phyloP scores from a whole-genome alignment of 2,329 filamentous ascomycete genomes.

The Apiospora sp. region DNA sequence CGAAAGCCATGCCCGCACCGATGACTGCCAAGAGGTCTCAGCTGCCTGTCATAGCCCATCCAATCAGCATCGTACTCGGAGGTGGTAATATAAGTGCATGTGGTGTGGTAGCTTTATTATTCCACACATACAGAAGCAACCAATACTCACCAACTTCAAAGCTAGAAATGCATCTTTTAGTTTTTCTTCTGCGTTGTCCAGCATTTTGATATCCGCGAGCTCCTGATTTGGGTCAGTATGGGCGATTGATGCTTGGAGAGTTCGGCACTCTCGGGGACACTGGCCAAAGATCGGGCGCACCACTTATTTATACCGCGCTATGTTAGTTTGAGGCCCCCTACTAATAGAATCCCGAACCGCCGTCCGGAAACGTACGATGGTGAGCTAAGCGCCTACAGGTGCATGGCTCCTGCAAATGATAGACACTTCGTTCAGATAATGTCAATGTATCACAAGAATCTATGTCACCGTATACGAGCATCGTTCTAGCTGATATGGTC shows the following conservation, averaged over 20 bases:
- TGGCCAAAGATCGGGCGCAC: slow-evolving; percentile 7
- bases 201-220: neutral
- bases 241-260: neutral
- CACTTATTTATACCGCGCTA: slow-evolving; percentile 17
- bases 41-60: neutral
- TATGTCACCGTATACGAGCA: neutral
- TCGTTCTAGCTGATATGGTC: neutral
- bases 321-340: neutral
- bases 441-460: neutral
- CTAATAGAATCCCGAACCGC: neutral
- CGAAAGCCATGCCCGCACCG: neutral
- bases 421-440: neutral
- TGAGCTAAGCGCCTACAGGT: neutral
- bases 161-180: neutral
- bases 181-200: neutral
- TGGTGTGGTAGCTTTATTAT: neutral
- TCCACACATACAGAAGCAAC: neutral
- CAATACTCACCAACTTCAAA: neutral
- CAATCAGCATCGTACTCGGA: neutral
- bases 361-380: neutral
- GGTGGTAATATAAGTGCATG: neutral
- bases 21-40: neutral
- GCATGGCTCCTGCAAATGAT: neutral
- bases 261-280: slow-evolving; percentile 4
- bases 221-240: neutral